A percentile compares a stretch with the other conserved stretches of the same genome.
These are phyloP conservation scores for Periglandula ipomoeae DNA, from an alignment of 2,329 filamentous ascomycete species.

Conservation along the genomic window DNA sequence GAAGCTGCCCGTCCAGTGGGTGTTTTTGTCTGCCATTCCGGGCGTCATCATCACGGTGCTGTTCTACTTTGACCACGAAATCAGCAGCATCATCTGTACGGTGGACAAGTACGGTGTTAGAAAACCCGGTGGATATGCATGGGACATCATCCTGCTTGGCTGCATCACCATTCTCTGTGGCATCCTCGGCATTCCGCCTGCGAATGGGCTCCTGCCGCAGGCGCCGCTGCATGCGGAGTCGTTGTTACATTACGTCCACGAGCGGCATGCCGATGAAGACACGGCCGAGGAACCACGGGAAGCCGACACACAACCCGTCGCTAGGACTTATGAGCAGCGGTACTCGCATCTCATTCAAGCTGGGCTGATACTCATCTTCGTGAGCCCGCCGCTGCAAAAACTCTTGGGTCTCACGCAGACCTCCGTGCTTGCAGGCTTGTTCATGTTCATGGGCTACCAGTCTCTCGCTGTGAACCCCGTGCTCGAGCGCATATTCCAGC, in stretches of 20 bases:
- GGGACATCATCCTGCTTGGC: constrained; percentile 54
- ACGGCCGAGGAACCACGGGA: constrained; percentile 21
- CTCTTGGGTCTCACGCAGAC: constrained; percentile 55
- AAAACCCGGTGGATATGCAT: constrained; percentile 55
- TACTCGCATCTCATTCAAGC: too few relatives aligned
- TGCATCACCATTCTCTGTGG: constrained; percentile 55
- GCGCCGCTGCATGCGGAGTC: constrained; percentile 58
- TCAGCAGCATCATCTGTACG: constrained; percentile 60
- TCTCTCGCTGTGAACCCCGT: constrained; percentile 55
- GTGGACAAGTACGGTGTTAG: constrained; percentile 49
- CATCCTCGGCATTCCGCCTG: constrained; percentile 55
- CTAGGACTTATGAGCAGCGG: constrained; percentile 46
- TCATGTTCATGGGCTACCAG: constrained; percentile 61
- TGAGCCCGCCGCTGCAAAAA: constrained; percentile 55
- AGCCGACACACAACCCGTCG: constrained; percentile 22
- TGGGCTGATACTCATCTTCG: too few relatives aligned
- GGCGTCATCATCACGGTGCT: constrained; percentile 55
- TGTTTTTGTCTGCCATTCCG: constrained; percentile 52
- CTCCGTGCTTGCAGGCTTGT: constrained; percentile 55
- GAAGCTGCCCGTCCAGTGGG: constrained; percentile 48
- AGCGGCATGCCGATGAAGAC: constrained; percentile 26
- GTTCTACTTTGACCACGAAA: constrained; percentile 65
- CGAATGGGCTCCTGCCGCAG: constrained; percentile 57
- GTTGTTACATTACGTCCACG: constrained; percentile 43
- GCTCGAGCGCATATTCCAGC: constrained; percentile 45